Evolutionary conservation across 2,329 filamentous ascomycete genomes (phyloP), one percentile per base, ranked within the genome.

Genomic region (Aschersonia sp.): DNA sequence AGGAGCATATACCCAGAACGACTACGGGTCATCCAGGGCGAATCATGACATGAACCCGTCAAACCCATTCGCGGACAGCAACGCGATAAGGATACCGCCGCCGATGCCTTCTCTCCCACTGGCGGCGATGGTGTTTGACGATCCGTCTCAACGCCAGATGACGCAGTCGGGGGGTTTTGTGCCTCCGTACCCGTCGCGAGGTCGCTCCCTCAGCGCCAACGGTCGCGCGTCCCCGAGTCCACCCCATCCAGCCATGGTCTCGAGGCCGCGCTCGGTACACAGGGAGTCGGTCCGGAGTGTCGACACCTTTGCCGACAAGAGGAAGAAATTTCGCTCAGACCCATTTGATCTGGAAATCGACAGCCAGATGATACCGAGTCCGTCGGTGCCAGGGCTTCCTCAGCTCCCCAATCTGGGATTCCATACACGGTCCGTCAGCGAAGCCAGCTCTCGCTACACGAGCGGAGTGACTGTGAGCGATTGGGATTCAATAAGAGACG

Each of bases 291-390:
- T 57, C 20, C 56, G 56, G 43, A 73, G 67, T 40, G 56, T 61
- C n/a, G 61, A 62, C 35, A 70, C 67, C n/a, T 66, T 71, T 43
- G 67, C 66, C 43, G 68, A 64, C 5, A 62, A 66, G 12, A 70
- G 73, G 48, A 73, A 73, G 55, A 78, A 77, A 56, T 77, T 79
- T 58, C 74, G 77, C 43, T 80, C 77, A 2, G 78, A 82, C 53
- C 78, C 77, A 2, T 82, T 82, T 55, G 79, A 83, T 53, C 66
- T 82, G n/a, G 78, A 82, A 57, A 52, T 65, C 9, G 58, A 61
- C 46, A 52, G 51, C 38, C 54, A 51, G 5, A 30, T 54, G 7
- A 41, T 50, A 40, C 52, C 56, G 4, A 53, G 50, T 12, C 7
- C 7, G 12, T 38, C 35, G 31, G 48, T 48, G n/a, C 46, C 49